Percentiles rank a stretch among this genome's conserved stretches.
These are phyloP conservation scores for Metarhizium sp. DNA, from an alignment of 2,329 filamentous ascomycete genomes.

Conservation along the genomic window DNA sequence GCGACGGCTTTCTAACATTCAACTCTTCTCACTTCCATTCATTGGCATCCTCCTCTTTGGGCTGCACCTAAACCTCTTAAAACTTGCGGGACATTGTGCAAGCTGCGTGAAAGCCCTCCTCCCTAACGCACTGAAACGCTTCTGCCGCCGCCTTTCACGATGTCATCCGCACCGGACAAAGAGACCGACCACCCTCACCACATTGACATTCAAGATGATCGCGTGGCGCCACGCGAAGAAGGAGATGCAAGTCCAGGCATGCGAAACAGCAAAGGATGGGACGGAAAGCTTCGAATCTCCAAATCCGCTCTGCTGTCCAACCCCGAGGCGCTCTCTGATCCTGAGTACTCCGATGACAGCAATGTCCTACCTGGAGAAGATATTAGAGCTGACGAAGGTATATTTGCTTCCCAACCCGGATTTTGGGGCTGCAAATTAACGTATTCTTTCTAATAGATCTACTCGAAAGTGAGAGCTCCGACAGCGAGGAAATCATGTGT, in stretches of 20 bases:
- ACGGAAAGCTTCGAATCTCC: conserved; percentile 71
- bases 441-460: conserved; percentile 35
- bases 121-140: not conserved
- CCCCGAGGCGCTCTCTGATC: conserved; percentile 73
- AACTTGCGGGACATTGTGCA: not conserved
- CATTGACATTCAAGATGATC: conserved; percentile 40
- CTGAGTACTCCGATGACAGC: conserved; percentile 70
- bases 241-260: conserved; percentile 37
- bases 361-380: conserved; percentile 61
- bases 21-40: not conserved
- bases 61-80: not conserved
- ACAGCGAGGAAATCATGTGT: conserved; percentile 73
- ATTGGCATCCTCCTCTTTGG: not conserved
- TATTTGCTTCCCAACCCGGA: conserved; percentile 7
- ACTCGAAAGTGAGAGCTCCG: conserved; percentile 49
- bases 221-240: conserved; percentile 26
- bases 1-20: not conserved
- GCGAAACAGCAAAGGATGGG: conserved; percentile 64
- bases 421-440: conserved; percentile 7
- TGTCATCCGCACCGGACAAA: conserved; percentile 23
- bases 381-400: conserved; percentile 76
- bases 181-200: conserved; percentile 31
- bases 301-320: conserved; percentile 55
- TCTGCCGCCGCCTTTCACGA: not conserved
- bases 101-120: not conserved